phyloP scores from a whole-genome alignment of 805 yeast genomes.

The Cyberlindnera lachancei region DNA sequence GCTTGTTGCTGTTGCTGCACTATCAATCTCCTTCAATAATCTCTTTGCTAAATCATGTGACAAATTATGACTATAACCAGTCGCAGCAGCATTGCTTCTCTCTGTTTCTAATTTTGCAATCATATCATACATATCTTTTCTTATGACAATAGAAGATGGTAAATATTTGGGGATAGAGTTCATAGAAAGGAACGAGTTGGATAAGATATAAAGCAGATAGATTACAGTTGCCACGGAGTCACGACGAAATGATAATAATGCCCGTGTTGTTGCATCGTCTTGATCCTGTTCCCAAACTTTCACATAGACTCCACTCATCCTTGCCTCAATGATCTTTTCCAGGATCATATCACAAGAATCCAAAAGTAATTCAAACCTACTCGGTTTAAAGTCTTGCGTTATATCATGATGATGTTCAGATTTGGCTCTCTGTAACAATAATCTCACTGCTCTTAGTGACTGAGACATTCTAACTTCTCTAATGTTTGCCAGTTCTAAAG shows the following conservation, averaged over 20 bases:
- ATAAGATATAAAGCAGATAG: conserved; percentile 33
- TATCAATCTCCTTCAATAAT: conserved; percentile 7
- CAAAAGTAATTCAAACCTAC: conserved; percentile 26
- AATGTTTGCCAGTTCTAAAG: conserved; percentile 35
- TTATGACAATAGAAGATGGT: conserved; percentile 35
- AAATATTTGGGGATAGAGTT: conserved; percentile 34
- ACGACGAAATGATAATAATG: conserved; percentile 35
- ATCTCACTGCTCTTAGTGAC: conserved; percentile 31
- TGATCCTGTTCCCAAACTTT: conserved; percentile 37
- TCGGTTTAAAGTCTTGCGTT: conserved; percentile 27
- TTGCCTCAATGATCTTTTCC: conserved; percentile 39
- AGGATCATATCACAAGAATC: conserved; percentile 31
- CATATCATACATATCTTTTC: conserved; percentile 36
- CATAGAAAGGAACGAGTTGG: conserved; percentile 34
- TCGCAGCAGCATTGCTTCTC: no score
- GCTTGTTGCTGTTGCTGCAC: no score
- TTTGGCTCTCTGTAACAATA: conserved; percentile 28
- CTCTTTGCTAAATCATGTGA: conserved; percentile 6
- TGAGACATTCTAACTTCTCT: conserved; percentile 43
- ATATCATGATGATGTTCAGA: conserved; percentile 32
- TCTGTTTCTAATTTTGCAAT: conserved; percentile 29
- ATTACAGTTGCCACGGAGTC: conserved; percentile 41
- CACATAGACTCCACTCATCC: conserved; percentile 41
- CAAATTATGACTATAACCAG: background rate
- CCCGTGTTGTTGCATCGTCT: conserved; percentile 29